Evolutionary conservation across 2,329 filamentous ascomycete genomes (phyloP), one percentile per base, ranked within the genome.

Genomic region (Epicoccum sorghinum): DNA sequence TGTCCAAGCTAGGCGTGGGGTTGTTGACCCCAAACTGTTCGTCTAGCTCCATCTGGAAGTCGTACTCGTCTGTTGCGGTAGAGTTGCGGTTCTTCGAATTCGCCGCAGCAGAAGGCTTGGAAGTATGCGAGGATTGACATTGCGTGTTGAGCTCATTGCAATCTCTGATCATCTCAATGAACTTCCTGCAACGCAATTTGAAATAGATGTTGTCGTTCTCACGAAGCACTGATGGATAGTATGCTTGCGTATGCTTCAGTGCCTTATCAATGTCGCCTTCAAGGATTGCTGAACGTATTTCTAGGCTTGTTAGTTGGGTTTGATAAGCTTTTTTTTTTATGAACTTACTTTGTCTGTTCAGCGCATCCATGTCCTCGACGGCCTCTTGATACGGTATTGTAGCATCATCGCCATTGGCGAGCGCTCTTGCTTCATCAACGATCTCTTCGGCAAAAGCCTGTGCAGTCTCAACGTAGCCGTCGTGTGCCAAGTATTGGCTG

Each of bases 391-490:
- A 66, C 79, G 80, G 57, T 85, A 77, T n/a, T 64, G 57, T 60
- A 38, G 59, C 55, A 74, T 33, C 83, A 75, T 54, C 67, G 50
- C 86, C 83, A 38, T 85, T 80, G 58, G 83, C 84, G 51, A 96
- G 77, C 7, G 89, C 86, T 65, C 84, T 79, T 65, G 89, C 88
- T 71, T 96, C 90, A 13, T 83, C 79, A 48, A 85, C 83, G 24
- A 96, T 86, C 68, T 98, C 93, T 64, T 89, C 83, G 3, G 90
- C 87, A 79, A 99, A 98, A 0, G 91, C 91, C 59, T 88, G 86
- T 7, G 93, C 93, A 0, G 93, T 96, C 62, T 97, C 93, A 7
- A 97, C 89, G 64, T 97, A 98, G 55, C 95, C 95, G 67, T 98
- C 95, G 65, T 98, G 93, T 33, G 93, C 90, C 12, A 99, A 79